phyloP scores from a whole-genome alignment of 2,329 filamentous ascomycete genomes.

The Sporothrix protearum region DNA sequence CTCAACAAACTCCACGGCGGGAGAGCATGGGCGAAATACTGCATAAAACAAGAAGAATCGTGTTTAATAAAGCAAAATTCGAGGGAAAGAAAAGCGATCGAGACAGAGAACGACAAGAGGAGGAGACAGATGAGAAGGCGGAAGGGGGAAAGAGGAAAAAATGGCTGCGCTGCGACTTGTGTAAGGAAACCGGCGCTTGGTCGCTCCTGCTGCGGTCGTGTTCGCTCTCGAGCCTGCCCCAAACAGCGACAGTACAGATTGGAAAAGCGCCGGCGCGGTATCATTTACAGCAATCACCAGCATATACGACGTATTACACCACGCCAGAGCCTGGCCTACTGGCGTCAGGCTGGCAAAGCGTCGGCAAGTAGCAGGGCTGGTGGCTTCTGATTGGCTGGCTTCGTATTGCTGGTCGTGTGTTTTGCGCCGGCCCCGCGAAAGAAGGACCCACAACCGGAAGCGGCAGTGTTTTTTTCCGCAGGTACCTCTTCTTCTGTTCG shows the following conservation, averaged over 20 bases:
- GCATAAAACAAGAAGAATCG: background rate
- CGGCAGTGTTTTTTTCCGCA: slow-evolving; percentile 20
- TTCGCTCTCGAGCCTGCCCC: slow-evolving; percentile 12
- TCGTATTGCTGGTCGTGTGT: background rate
- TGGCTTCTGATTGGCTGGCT: slow-evolving; percentile 14
- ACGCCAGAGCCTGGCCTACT: background rate
- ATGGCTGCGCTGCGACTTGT: slow-evolving; percentile 3
- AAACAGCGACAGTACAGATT: background rate
- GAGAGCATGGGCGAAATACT: slow-evolving; percentile 3
- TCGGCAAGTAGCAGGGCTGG: slow-evolving; percentile 4
- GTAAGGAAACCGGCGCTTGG: slow-evolving; percentile 20
- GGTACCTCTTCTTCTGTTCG: background rate
- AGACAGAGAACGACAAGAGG: background rate
- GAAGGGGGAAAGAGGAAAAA: slow-evolving; percentile 20
- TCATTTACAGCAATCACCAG: background rate
- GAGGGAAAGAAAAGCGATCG: background rate
- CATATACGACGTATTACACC: background rate
- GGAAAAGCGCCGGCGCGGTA: background rate
- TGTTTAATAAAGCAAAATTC: background rate
- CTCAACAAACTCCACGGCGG: background rate
- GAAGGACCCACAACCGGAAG: slow-evolving; percentile 9
- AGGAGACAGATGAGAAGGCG: background rate
- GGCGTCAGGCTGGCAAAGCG: slow-evolving; percentile 10
- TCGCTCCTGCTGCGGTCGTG: background rate
- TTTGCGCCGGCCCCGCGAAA: slow-evolving; percentile 14